Evolutionary conservation across 257 asterid species (phyloP).

Genomic region (Nicotiana benthamiana): DNA sequence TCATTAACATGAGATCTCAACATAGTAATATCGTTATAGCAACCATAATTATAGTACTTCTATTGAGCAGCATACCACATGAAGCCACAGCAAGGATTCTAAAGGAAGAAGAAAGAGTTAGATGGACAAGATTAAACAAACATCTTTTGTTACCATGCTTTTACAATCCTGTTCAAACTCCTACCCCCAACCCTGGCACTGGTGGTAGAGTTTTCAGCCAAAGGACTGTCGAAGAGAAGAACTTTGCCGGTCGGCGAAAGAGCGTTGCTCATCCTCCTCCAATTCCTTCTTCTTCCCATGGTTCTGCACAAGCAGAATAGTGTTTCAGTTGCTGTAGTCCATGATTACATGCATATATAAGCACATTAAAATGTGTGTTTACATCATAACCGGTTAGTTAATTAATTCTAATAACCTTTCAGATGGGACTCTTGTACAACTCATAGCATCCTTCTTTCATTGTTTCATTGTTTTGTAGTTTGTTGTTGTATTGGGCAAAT

Average conservation of each 20-base stretch:
- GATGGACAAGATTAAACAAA: not conserved
- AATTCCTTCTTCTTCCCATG: not conserved
- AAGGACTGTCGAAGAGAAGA: slow-evolving; percentile 25
- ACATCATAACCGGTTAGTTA: not conserved
- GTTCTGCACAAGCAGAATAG: no score
- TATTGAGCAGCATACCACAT: slow-evolving; percentile 2
- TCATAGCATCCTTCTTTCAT: not conserved
- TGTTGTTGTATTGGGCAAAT: no score
- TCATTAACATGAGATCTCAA: not conserved
- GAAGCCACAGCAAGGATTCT: slow-evolving; percentile 5
- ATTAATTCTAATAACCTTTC: no score
- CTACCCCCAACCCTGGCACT: slow-evolving; percentile 18
- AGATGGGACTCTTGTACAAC: not conserved
- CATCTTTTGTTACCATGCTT: slow-evolving; percentile 11
- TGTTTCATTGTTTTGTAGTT: not conserved
- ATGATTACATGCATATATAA: not conserved
- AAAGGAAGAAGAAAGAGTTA: not conserved
- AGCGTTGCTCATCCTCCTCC: slow-evolving; percentile 14
- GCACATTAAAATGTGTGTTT: not conserved
- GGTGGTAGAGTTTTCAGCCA: slow-evolving; percentile 19
- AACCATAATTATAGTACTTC: not conserved
- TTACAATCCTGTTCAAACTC: not conserved
- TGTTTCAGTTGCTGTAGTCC: not conserved
- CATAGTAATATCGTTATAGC: not conserved
- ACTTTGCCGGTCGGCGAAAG: slow-evolving; percentile 27